These are phyloP conservation scores for Auriscalpium microsporum DNA, from an alignment of 768 basidiomycete species.

Conservation along the genomic window DNA sequence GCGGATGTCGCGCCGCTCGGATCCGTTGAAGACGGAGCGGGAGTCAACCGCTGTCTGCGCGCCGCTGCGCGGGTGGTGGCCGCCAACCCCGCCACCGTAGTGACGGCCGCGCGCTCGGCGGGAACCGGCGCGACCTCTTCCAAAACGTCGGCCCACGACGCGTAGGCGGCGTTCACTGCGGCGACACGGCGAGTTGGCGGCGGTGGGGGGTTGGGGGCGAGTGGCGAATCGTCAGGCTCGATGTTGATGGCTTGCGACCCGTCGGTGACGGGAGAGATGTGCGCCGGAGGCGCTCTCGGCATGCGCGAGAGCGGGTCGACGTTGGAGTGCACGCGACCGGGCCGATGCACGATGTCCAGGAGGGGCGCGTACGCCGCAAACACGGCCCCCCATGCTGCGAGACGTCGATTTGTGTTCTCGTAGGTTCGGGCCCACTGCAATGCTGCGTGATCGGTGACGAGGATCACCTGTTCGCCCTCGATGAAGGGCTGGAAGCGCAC, in stretches of 20 bases:
- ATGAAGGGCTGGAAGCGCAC: slow-evolving; percentile 20
- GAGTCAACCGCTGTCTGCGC: too few species aligned
- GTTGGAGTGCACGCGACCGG: slow-evolving; percentile 32
- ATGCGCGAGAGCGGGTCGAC: slow-evolving; percentile 32
- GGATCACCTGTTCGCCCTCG: slow-evolving; percentile 17
- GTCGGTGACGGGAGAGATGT: neutral
- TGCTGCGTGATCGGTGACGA: slow-evolving; percentile 19
- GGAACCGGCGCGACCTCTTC: too few species aligned
- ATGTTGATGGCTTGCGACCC: neutral
- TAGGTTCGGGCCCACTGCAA: slow-evolving; percentile 30
- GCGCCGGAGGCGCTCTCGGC: slow-evolving; percentile 14
- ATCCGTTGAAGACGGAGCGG: too few species aligned
- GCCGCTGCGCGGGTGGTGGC: too few species aligned
- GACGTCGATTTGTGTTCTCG: slow-evolving; percentile 29
- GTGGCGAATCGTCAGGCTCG: neutral
- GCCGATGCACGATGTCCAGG: slow-evolving; percentile 29
- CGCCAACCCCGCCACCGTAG: too few species aligned
- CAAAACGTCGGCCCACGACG: neutral
- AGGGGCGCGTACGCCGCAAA: slow-evolving; percentile 27
- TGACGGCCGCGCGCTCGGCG: too few species aligned
- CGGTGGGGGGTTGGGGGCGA: too few species aligned
- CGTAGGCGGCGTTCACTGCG: neutral
- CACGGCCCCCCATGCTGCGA: slow-evolving; percentile 28
- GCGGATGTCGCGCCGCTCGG: too few species aligned
- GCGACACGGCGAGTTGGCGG: neutral